phyloP scores from a whole-genome alignment of 2,329 filamentous ascomycete genomes.

The Cytospora piceae region DNA sequence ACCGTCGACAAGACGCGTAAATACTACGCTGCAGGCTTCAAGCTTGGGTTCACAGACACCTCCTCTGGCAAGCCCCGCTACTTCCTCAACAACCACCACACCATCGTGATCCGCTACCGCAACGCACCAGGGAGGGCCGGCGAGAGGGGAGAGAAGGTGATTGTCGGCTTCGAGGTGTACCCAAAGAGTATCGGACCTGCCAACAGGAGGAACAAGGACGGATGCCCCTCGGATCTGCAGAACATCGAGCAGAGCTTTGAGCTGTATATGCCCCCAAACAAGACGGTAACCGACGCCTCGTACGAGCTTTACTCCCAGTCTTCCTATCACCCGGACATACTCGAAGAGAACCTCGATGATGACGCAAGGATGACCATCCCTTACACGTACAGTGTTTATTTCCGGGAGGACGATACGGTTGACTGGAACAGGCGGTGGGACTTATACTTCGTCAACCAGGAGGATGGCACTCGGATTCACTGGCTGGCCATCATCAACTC shows the following conservation, averaged over 20 bases:
- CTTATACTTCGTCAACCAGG: slow-evolving; percentile 85
- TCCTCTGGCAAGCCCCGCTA: slow-evolving; percentile 64
- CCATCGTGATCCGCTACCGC: slow-evolving; percentile 79
- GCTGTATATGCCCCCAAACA: slow-evolving; percentile 68
- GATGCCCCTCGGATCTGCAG: slow-evolving; percentile 70
- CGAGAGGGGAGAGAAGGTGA: slow-evolving; percentile 72
- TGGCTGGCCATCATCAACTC: slow-evolving; percentile 91
- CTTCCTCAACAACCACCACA: slow-evolving; percentile 87
- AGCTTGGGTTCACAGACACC: slow-evolving; percentile 76
- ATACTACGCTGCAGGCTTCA: slow-evolving; percentile 90
- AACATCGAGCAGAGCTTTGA: slow-evolving; percentile 68
- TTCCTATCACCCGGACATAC: slow-evolving; percentile 61
- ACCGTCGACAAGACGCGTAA: slow-evolving; percentile 82
- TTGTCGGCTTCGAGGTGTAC: slow-evolving; percentile 90
- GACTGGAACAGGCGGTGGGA: slow-evolving; percentile 89
- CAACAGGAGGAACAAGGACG: slow-evolving; percentile 61
- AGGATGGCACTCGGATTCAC: slow-evolving; percentile 79
- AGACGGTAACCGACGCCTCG: slow-evolving; percentile 52
- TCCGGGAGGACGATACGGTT: slow-evolving; percentile 77
- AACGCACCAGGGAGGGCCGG: slow-evolving; percentile 70
- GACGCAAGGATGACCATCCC: slow-evolving; percentile 72
- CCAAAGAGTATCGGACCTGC: slow-evolving; percentile 75
- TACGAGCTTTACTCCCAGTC: slow-evolving; percentile 53
- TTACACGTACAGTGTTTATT: slow-evolving; percentile 90
- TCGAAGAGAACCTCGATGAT: slow-evolving; percentile 60